A percentile compares a stretch with the other conserved stretches of the same genome.
phyloP scores from a whole-genome alignment of 805 yeast species.

The Sungouiella blattae region DNA sequence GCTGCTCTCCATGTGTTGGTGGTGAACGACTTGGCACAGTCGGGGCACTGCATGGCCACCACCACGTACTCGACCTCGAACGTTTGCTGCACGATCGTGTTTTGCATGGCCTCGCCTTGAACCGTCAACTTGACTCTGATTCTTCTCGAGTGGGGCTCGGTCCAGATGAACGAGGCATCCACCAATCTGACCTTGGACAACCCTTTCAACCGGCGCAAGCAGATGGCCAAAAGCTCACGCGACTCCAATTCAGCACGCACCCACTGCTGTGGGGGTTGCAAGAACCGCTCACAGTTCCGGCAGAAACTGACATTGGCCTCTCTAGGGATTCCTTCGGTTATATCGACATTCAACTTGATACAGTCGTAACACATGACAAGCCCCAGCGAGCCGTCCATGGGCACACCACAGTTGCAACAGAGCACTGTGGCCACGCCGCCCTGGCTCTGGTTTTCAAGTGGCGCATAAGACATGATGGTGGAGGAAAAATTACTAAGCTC shows the following conservation, averaged over 20 bases:
- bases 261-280: conserved; percentile 96
- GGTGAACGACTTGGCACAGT: conserved; percentile 96
- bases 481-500: conserved; percentile 4
- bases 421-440: conserved; percentile 72
- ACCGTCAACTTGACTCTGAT: conserved; percentile 87
- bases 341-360: conserved; percentile 88
- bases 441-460: conserved; percentile 11
- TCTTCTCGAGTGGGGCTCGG: conserved; percentile 98
- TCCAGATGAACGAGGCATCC: conserved; percentile 96
- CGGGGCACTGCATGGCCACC: conserved; percentile 95
- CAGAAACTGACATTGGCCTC: conserved; percentile 93
- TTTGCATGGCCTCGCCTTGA: conserved; percentile 93
- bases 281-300: conserved; percentile 93
- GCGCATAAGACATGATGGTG: conserved; percentile 16
- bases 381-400: conserved; percentile 93
- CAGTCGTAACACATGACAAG: conserved; percentile 97
- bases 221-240: conserved; percentile 85
- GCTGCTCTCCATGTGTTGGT: conserved; percentile 98
- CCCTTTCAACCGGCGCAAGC: conserved; percentile 85
- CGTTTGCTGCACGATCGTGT: conserved; percentile 88
- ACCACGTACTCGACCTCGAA: conserved; percentile 94
- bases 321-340: conserved; percentile 87
- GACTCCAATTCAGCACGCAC: conserved; percentile 85
- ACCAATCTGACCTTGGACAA: conserved; percentile 78
- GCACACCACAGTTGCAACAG: conserved; percentile 98